Evolutionary conservation across 345 rosid genomes (phyloP).

Genomic region (Eucalyptus decipiens): DNA sequence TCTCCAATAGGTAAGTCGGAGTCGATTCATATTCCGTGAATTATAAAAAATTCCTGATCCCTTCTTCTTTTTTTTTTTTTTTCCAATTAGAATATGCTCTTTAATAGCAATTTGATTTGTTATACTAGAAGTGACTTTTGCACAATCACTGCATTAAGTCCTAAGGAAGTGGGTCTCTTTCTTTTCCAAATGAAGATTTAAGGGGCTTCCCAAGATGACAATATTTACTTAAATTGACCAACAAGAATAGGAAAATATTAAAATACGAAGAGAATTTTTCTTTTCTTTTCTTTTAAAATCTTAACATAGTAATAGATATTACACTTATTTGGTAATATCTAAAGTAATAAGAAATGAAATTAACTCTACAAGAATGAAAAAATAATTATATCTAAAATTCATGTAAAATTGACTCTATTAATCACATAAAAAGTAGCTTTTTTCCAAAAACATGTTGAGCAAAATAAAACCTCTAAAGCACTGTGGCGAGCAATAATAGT

Average conservation of each 20-base stretch:
- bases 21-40: not conserved
- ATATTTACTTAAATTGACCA: no score
- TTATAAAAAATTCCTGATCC: no score
- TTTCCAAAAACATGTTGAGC: not conserved
- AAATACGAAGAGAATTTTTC: no score
- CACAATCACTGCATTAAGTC: no score
- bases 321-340: not conserved
- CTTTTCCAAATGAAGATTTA: no score
- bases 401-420: not conserved
- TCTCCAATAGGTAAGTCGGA: not conserved
- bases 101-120: no score
- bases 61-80: accelerated
- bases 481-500: not conserved
- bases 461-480: not conserved
- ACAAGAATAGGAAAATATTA: no score
- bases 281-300: not conserved
- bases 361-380: not conserved
- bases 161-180: no score
- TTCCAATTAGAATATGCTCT: no score
- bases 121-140: no score
- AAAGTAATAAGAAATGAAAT: not conserved
- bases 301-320: no score
- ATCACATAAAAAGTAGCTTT: not conserved
- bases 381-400: not conserved
- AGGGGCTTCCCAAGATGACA: no score